These are phyloP conservation scores for Magnolia officinalis DNA, from an alignment of 164 flowering plant genomes.

Conservation along the genomic window DNA sequence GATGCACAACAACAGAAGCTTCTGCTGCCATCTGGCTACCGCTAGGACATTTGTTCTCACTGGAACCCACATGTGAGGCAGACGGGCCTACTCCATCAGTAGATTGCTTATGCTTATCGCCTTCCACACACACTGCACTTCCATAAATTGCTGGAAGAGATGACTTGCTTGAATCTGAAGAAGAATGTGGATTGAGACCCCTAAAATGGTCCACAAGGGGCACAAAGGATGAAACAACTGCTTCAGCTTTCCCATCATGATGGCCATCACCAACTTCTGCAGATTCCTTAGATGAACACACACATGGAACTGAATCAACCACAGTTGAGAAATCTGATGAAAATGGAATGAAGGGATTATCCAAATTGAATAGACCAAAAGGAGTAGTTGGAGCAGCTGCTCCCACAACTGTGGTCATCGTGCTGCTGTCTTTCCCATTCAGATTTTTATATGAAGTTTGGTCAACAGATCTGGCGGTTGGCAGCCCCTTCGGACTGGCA, in stretches of 20 bases:
- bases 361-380: conserved; percentile 5
- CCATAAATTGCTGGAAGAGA: neutral
- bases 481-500: neutral
- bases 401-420: conserved; percentile 7
- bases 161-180: neutral
- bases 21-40: conserved; percentile 1
- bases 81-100: neutral
- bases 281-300: neutral
- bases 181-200: neutral
- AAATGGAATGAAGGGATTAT: neutral
- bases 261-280: neutral
- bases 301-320: neutral
- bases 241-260: neutral
- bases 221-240: neutral
- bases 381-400: conserved; percentile 10
- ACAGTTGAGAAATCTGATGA: neutral
- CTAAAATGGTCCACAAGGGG: conserved; percentile 5
- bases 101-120: neutral
- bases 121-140: neutral
- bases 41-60: neutral
- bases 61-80: neutral
- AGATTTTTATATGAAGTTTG: conserved; percentile 2
- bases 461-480: conserved; percentile 4
- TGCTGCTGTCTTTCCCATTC: conserved; percentile 1
- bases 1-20: conserved; percentile 9